Conservation (phyloP, 257 asterid species). For the Thymus quinquecostatus region DNA sequence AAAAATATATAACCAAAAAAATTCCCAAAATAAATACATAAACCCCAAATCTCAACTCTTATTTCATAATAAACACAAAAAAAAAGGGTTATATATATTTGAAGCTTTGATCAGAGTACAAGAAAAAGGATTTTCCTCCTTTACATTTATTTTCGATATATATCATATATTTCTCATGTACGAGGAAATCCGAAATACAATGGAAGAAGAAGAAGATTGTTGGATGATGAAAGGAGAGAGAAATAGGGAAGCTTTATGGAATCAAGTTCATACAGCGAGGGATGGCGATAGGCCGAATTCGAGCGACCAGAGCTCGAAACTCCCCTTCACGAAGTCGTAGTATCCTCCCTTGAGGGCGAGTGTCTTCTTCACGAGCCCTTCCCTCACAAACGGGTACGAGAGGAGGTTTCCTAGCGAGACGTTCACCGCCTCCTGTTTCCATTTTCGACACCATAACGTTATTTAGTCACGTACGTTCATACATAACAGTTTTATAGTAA, state of each 20-base stretch:
- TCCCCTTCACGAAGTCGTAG: constrained; percentile 82
- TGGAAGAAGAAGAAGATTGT: constrained; percentile 39
- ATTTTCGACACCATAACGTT: neutral
- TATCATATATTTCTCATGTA: constrained; percentile 26
- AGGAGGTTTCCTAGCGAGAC: constrained; percentile 87
- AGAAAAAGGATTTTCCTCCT: constrained; percentile 34
- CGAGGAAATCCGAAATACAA: constrained; percentile 3
- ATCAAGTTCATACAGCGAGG: constrained; percentile 76
- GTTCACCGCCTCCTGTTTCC: constrained; percentile 88
- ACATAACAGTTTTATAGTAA: no score
- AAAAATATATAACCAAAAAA: constrained; percentile 35
- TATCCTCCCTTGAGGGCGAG: constrained; percentile 87
- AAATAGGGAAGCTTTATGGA: constrained; percentile 33
- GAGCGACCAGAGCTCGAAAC: constrained; percentile 92
- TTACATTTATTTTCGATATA: constrained; percentile 35
- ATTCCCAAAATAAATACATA: constrained; percentile 45
- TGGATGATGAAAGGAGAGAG: constrained; percentile 32
- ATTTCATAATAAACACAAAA: constrained; percentile 6
- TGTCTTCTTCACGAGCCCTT: constrained; percentile 84
- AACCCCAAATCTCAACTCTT: constrained; percentile 30
- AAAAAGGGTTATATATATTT: neutral
- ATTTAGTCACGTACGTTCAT: no score
- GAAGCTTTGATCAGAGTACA: constrained; percentile 36
- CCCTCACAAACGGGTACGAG: constrained; percentile 86
- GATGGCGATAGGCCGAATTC: constrained; percentile 75